These are phyloP conservation scores for Proteromonas lacertae DNA, from an alignment of 352 stramenopile genomes.

Conservation along the genomic window DNA sequence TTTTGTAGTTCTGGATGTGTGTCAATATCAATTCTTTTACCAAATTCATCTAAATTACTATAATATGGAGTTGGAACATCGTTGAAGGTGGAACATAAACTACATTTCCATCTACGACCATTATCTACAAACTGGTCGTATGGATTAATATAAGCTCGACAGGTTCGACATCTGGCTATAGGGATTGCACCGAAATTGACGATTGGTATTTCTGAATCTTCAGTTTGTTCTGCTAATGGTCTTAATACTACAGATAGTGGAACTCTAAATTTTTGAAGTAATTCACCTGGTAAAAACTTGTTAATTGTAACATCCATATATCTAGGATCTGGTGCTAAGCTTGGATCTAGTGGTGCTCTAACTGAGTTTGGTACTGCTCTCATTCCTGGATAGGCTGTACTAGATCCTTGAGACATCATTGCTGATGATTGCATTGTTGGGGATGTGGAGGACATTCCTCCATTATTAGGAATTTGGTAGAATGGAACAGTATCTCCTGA, in stretches of 20 bases:
- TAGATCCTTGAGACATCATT: not conserved
- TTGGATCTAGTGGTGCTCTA: not conserved
- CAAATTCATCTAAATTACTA: constrained; percentile 70
- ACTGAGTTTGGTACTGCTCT: not conserved
- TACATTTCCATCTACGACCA: constrained; percentile 39
- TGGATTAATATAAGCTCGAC: constrained; percentile 62
- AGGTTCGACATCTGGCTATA: constrained; percentile 28
- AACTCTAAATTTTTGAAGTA: not conserved
- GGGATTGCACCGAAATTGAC: not conserved
- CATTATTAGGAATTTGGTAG: not conserved
- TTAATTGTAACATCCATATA: not conserved
- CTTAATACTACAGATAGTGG: not conserved
- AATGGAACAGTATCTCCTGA: not conserved
- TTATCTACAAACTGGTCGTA: constrained; percentile 46
- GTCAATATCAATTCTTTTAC: constrained; percentile 54
- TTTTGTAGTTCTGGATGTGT: constrained; percentile 39
- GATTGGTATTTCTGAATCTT: not conserved
- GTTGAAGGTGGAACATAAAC: constrained; percentile 47
- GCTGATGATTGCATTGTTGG: not conserved
- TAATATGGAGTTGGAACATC: constrained; percentile 79
- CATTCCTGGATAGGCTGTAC: too few relatives aligned
- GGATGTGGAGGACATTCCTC: not conserved
- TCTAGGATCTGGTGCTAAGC: not conserved
- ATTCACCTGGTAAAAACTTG: not conserved
- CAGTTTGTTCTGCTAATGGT: not conserved